Evolutionary conservation across 2,329 filamentous ascomycete genomes (phyloP).

Genomic region (Aschersonia sp.): DNA sequence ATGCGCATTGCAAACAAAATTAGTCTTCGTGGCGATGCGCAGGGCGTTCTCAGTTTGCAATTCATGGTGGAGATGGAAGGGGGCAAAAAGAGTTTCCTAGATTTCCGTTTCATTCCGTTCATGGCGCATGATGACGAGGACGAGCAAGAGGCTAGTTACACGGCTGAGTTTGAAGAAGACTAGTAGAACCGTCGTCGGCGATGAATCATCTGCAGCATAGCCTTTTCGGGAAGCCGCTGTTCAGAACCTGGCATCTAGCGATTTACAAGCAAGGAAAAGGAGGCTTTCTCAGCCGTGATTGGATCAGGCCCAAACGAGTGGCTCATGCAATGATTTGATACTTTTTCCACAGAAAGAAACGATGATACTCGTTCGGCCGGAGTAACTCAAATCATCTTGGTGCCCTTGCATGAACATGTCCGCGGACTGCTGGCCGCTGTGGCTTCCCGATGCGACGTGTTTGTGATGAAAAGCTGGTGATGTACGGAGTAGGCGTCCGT

Average conservation of each 20-base stretch:
- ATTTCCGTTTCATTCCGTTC: constrained; percentile 71
- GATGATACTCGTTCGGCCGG: background rate
- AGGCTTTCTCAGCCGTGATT: too few species aligned
- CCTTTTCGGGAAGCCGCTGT: too few species aligned
- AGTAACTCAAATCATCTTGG: background rate
- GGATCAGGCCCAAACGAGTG: too few species aligned
- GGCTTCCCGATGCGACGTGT: background rate
- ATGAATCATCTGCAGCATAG: too few species aligned
- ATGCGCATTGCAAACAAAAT: constrained; percentile 91
- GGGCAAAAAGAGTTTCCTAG: constrained; percentile 56
- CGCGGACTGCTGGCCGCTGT: too few species aligned
- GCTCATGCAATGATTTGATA: too few species aligned
- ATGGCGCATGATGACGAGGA: constrained; percentile 36
- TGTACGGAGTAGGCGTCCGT: background rate
- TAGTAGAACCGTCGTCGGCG: background rate
- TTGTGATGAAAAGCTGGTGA: background rate
- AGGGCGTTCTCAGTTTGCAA: constrained; percentile 85
- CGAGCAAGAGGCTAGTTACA: background rate
- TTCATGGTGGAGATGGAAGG: constrained; percentile 88
- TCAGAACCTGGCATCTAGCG: too few species aligned
- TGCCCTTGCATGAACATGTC: background rate
- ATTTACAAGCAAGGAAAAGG: too few species aligned
- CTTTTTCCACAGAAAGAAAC: background rate
- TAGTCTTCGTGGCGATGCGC: constrained; percentile 72
- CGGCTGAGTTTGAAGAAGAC: constrained; percentile 3